phyloP scores from a whole-genome alignment of 2,329 filamentous ascomycete species.

The Phoma sp. region DNA sequence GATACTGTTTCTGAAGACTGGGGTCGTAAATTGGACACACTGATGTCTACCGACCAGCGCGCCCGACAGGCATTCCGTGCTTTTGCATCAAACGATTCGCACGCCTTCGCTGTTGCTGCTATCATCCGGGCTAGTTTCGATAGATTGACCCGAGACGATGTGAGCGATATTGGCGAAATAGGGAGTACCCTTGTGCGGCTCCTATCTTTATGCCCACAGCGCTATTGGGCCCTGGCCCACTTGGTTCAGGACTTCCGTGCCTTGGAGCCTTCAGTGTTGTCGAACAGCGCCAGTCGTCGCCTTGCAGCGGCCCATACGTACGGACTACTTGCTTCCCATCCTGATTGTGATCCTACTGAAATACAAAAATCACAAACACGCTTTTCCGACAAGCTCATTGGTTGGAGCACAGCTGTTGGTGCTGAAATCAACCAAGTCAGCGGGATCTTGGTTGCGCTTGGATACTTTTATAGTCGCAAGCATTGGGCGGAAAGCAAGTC shows the following conservation, averaged over 20 bases:
- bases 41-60: constrained; percentile 71
- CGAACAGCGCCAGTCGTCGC: constrained; percentile 74
- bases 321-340: constrained; percentile 77
- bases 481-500: constrained; percentile 55
- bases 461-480: constrained; percentile 63
- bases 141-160: constrained; percentile 49
- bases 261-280: constrained; percentile 67
- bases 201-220: constrained; percentile 61
- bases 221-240: constrained; percentile 40
- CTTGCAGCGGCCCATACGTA: constrained; percentile 71
- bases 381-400: constrained; percentile 55
- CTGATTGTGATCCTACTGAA: constrained; percentile 47
- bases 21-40: constrained; percentile 78
- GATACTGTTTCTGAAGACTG: constrained; percentile 76
- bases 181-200: constrained; percentile 61
- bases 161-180: constrained; percentile 52
- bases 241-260: constrained; percentile 49
- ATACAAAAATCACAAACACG: constrained; percentile 53
- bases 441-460: constrained; percentile 64
- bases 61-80: constrained; percentile 65
- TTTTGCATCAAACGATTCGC: constrained; percentile 50
- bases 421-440: constrained; percentile 64
- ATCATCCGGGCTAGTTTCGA: constrained; percentile 55
- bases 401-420: constrained; percentile 66
- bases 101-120: constrained; percentile 46